Evolutionary conservation across 257 asterid species (phyloP), one percentile per base, ranked within the genome.

Genomic region (Sherardia arvensis): DNA sequence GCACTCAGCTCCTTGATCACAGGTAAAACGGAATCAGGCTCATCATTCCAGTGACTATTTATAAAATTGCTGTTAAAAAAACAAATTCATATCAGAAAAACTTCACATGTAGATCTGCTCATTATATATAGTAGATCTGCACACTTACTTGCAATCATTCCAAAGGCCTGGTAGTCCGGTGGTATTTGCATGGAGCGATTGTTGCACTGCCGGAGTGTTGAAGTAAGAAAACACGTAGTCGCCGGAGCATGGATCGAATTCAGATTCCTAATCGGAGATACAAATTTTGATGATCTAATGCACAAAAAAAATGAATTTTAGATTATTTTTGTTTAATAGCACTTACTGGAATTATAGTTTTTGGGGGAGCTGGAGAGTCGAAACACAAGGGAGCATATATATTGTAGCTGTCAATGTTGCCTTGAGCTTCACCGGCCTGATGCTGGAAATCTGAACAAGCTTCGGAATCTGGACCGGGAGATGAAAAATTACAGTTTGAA

Each of bases 351-450:
- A 20, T 26, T 18, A 29, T 61, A n/a, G 59, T 21, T 20, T 26
- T 59, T 29, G 54, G 25, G 40, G 79, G 28, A 25, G 76, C 29
- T 21, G 51, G 49, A 0, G 49, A 43, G 20, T 43, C 49, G 4
- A 43, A 15, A 49, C 95, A 87, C 49, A 77, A 67, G 7, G 90
- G 86, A 3, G 82, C 84, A 58, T 87, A 87, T 7, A 85, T 78
- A 38, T 81, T 75, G 22, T 81, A 80, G 27, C n/a, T 2, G 54
- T 38, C 69, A n/a, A 85, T 38, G 0, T 73, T 15, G n/a, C 79
- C 83, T 1, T 0, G 12, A 9, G 72, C 80, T 14, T 0, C 4
- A 5, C 6, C 29, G 2, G 82, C 84, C 71, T 69, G 69, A 9
- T 22, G 10, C 27, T 3, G 4, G 56, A 61, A 73, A 3, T 53